Conservation (phyloP, 2,329 filamentous ascomycete species). For the Lecanosticta acicola region DNA sequence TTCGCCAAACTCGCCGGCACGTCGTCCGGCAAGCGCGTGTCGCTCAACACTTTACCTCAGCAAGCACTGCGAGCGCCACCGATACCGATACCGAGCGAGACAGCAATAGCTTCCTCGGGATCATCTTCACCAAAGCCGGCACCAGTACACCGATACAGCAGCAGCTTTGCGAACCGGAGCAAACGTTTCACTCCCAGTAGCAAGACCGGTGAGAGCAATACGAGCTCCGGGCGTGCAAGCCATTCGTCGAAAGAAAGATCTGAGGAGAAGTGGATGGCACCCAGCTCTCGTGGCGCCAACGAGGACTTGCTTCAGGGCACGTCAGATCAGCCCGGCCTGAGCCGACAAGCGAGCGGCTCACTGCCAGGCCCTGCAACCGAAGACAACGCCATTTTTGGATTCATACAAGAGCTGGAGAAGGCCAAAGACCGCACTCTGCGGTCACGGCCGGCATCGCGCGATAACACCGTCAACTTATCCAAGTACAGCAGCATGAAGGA, state of each 20-base stretch:
- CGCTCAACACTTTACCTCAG: constrained; percentile 69
- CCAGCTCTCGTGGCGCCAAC: background rate
- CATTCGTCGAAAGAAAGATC: constrained; percentile 55
- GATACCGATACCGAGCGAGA: constrained; percentile 55
- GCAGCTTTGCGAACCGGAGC: constrained; percentile 84
- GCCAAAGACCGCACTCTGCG: constrained; percentile 77
- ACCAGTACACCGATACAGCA: constrained; percentile 79
- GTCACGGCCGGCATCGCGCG: constrained; percentile 52
- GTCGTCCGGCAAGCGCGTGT: constrained; percentile 54
- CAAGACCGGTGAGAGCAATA: constrained; percentile 66
- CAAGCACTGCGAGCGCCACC: constrained; percentile 64
- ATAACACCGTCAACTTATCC: constrained; percentile 47
- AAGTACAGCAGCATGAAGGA: constrained; percentile 87
- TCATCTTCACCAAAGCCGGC: constrained; percentile 74
- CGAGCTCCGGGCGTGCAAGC: constrained; percentile 75
- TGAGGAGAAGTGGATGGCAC: constrained; percentile 52
- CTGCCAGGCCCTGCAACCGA: constrained; percentile 46
- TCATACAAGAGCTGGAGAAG: constrained; percentile 80
- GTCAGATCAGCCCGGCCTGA: background rate
- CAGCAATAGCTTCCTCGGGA: constrained; percentile 58
- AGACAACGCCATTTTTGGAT: constrained; percentile 89
- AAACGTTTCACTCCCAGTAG: constrained; percentile 67
- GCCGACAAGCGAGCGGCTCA: background rate
- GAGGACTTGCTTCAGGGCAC: background rate
- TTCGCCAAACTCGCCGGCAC: constrained; percentile 14